Evolutionary conservation across 495 filamentous ascomycete species (phyloP).

Genomic region (Annulohypoxylon stygium): DNA sequence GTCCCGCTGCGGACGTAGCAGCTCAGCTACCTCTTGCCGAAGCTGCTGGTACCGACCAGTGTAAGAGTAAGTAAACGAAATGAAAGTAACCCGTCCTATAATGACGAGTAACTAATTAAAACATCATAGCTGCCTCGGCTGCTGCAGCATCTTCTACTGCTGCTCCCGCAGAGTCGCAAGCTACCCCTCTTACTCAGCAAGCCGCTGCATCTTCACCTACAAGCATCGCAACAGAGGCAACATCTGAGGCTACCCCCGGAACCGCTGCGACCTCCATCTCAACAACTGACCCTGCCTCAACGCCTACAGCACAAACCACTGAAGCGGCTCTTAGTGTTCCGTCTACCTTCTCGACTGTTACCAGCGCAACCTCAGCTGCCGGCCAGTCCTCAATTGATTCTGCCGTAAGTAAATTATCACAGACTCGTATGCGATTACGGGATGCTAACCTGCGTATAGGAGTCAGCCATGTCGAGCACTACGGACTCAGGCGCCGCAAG

Average conservation of each 20-base stretch:
- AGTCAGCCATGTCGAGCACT: conserved; percentile 19
- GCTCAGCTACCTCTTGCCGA: conserved; percentile 40
- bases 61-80: conserved; percentile 53
- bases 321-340: conserved; percentile 24
- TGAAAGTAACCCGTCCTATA: not conserved
- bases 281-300: conserved; percentile 17
- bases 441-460: conserved; percentile 31
- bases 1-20: conserved; percentile 25
- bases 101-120: conserved; percentile 9
- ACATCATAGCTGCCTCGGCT: conserved; percentile 37
- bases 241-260: not conserved
- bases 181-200: conserved; percentile 9
- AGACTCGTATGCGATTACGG: not conserved
- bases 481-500: conserved; percentile 23
- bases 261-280: conserved; percentile 20
- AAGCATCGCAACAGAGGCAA: conserved; percentile 5
- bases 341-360: conserved; percentile 18
- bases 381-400: conserved; percentile 26
- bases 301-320: conserved; percentile 23
- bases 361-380: conserved; percentile 15
- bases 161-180: not conserved
- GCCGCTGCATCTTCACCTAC: conserved; percentile 1
- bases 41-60: conserved; percentile 45
- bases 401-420: conserved; percentile 28
- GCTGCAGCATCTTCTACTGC: conserved; percentile 23